A percentile compares a stretch with the other conserved stretches of the same genome.
Evolutionary conservation across 345 rosid species (phyloP).

Genomic region (Balakata baccata): DNA sequence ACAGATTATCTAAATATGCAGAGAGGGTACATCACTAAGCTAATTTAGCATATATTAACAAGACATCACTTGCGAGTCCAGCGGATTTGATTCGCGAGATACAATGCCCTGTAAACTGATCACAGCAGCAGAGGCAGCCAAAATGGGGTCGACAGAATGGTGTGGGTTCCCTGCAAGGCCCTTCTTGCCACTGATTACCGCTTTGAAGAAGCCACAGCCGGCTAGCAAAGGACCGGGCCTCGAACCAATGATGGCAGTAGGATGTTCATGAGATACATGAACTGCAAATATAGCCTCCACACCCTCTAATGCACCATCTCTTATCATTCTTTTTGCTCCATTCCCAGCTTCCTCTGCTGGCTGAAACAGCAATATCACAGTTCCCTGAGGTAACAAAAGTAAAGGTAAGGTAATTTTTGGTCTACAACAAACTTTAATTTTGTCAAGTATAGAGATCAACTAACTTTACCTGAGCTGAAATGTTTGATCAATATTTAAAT

Average conservation of each 20-base stretch:
- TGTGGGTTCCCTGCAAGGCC: conserved; percentile 27
- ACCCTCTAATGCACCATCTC: conserved; percentile 65
- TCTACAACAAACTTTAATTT: no score
- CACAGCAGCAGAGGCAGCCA: conserved; percentile 75
- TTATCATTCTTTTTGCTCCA: conserved; percentile 81
- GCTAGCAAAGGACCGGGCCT: conserved; percentile 85
- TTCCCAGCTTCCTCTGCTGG: conserved; percentile 98
- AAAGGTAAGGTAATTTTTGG: background rate
- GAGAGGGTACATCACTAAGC: no score
- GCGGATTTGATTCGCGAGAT: conserved; percentile 82
- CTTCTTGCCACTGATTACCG: conserved; percentile 39
- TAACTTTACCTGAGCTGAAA: no score
- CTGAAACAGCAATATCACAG: conserved; percentile 75
- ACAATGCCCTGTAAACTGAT: conserved; percentile 82
- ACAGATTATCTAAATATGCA: no score
- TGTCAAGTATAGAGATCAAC: no score
- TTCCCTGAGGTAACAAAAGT: conserved; percentile 50
- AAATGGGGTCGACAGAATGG: conserved; percentile 41
- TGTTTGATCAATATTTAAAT: no score
- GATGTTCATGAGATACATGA: conserved; percentile 78
- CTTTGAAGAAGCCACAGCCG: conserved; percentile 85
- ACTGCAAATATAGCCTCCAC: conserved; percentile 78
- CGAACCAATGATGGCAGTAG: conserved; percentile 74
- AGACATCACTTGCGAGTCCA: conserved; percentile 58
- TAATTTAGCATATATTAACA: no score